These are phyloP conservation scores for Phalaenopsis aphrodite DNA, from an alignment of 106 monocot genomes.

Conservation along the genomic window DNA sequence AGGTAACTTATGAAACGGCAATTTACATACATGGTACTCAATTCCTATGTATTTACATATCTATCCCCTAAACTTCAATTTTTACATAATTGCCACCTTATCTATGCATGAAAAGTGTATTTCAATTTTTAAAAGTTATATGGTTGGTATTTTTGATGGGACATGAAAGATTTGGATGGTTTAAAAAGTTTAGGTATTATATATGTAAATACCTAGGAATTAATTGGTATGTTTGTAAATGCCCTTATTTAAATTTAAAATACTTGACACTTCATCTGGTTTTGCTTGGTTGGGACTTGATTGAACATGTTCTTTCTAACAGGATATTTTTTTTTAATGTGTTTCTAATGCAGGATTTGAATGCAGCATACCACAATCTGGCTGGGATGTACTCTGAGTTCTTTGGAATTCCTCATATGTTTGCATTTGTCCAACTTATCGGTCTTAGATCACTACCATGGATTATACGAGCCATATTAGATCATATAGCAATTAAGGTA, in stretches of 20 bases:
- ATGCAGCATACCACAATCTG: slow-evolving; percentile 60
- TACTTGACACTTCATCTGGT: neutral
- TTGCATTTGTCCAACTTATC: slow-evolving; percentile 74
- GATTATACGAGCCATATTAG: slow-evolving; percentile 81
- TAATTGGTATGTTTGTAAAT: no score
- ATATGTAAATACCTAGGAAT: no score
- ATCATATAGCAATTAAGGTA: slow-evolving; percentile 83
- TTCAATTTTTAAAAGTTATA: no score
- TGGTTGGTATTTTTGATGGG: no score
- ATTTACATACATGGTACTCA: no score
- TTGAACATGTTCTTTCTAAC: slow-evolving; percentile 3
- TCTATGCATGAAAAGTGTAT: no score
- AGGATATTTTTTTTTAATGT: neutral
- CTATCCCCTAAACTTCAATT: no score
- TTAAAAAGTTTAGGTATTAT: no score
- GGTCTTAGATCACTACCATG: slow-evolving; percentile 87
- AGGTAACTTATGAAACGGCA: neutral
- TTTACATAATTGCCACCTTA: no score
- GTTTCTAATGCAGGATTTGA: slow-evolving; percentile 64
- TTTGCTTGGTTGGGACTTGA: neutral
- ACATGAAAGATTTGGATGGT: no score
- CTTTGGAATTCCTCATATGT: slow-evolving; percentile 89
- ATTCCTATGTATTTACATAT: no score
- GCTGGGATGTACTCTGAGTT: slow-evolving; percentile 65
- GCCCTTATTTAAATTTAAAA: neutral